Percentiles rank a stretch among this genome's conserved stretches.
phyloP scores from a whole-genome alignment of 2,329 filamentous ascomycete genomes.

The Rhynchosporium secalis region DNA sequence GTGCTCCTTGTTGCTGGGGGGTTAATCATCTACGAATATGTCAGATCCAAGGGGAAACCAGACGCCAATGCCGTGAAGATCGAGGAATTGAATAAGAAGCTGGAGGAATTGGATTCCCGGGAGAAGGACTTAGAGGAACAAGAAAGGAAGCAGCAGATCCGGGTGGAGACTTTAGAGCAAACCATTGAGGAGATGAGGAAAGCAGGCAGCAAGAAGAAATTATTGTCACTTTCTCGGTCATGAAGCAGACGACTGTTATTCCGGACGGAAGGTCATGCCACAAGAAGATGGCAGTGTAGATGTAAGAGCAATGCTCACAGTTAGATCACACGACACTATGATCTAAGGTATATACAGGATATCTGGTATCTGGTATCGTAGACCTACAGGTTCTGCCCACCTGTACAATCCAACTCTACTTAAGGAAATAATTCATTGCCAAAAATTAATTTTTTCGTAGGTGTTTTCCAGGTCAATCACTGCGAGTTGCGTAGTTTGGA shows the following conservation, averaged over 20 bases:
- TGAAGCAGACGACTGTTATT: background rate
- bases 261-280: background rate
- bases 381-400: background rate
- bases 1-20: conserved; percentile 59
- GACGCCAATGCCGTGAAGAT: conserved; percentile 57
- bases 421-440: background rate
- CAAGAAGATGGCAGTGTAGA: background rate
- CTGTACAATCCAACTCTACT: conserved; percentile 9
- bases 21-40: conserved; percentile 63
- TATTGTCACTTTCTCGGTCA: conserved; percentile 19
- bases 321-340: background rate
- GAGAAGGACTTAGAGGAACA: conserved; percentile 56
- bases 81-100: conserved; percentile 51
- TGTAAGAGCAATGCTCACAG: background rate
- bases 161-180: conserved; percentile 39
- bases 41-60: conserved; percentile 59
- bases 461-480: no score
- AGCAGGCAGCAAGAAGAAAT: conserved; percentile 30
- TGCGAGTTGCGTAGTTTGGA: background rate
- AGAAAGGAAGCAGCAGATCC: conserved; percentile 38
- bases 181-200: conserved; percentile 38
- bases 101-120: conserved; percentile 53
- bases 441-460: no score
- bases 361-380: background rate
- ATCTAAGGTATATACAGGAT: conserved; percentile 1